Conservation (phyloP, 176 grass and related monocot species). For the Tillandsia fasciculata region DNA sequence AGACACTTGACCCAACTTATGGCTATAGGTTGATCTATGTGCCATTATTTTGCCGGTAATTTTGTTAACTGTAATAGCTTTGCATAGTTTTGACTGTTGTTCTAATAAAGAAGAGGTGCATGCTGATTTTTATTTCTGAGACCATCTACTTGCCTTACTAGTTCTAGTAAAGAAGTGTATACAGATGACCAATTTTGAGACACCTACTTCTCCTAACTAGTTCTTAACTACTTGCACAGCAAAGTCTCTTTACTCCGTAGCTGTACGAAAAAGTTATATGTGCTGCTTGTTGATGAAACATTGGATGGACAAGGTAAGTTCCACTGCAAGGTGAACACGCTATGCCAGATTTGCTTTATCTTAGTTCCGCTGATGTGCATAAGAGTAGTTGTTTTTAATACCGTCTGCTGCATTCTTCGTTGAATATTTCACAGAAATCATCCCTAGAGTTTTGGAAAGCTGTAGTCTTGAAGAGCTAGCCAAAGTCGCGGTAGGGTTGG, state of each 20-base stretch:
- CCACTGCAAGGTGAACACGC: background rate
- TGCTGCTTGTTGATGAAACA: slow-evolving; percentile 37
- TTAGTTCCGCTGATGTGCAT: background rate
- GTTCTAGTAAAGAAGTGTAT: background rate
- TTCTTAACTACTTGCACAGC: slow-evolving; percentile 38
- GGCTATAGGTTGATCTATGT: too few relatives aligned
- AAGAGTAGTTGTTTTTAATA: background rate
- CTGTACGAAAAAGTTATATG: slow-evolving; percentile 68
- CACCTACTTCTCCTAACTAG: background rate
- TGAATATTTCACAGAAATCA: slow-evolving; percentile 43
- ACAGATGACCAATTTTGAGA: background rate
- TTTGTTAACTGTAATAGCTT: too few relatives aligned
- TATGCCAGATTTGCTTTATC: slow-evolving; percentile 5
- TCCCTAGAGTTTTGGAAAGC: slow-evolving; percentile 50
- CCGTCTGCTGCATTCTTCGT: background rate
- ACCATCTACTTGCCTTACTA: background rate
- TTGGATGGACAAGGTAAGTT: slow-evolving; percentile 51
- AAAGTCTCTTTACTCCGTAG: slow-evolving; percentile 68
- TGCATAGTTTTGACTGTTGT: background rate
- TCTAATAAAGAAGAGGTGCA: background rate
- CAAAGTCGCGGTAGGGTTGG: slow-evolving; percentile 63
- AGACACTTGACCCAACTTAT: too few relatives aligned
- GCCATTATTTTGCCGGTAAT: too few relatives aligned
- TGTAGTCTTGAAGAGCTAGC: slow-evolving; percentile 58
- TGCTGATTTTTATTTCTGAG: background rate